Percentiles rank a stretch among this genome's conserved stretches.
These are phyloP conservation scores for Pyrenophora seminiperda DNA, from an alignment of 2,329 filamentous ascomycete genomes.

Conservation along the genomic window DNA sequence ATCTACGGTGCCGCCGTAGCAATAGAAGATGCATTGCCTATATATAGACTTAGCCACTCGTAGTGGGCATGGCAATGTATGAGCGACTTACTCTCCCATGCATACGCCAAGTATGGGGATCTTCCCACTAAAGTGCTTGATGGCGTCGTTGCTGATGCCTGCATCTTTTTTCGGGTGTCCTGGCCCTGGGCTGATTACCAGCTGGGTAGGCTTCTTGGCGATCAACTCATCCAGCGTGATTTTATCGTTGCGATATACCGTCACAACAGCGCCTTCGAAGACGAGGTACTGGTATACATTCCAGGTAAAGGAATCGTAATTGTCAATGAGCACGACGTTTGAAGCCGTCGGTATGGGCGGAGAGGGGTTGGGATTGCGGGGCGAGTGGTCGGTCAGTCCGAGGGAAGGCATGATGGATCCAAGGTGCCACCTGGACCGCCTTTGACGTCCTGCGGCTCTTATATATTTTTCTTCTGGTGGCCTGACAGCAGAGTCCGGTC, in stretches of 20 bases:
- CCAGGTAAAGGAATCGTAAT: slow-evolving; percentile 99
- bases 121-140: slow-evolving; percentile 89
- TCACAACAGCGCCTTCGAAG: slow-evolving; percentile 90
- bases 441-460: neutral
- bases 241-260: slow-evolving; percentile 90
- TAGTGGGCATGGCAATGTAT: neutral
- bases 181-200: slow-evolving; percentile 93
- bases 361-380: slow-evolving; percentile 77
- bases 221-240: slow-evolving; percentile 84
- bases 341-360: slow-evolving; percentile 76
- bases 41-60: slow-evolving; percentile 7
- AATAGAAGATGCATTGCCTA: slow-evolving; percentile 92
- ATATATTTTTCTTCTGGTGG: neutral
- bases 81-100: slow-evolving; percentile 84
- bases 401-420: slow-evolving; percentile 52
- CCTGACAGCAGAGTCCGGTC: too few species aligned
- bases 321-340: slow-evolving; percentile 95
- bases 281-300: slow-evolving; percentile 98
- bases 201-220: slow-evolving; percentile 82
- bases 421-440: too few species aligned
- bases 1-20: slow-evolving; percentile 88
- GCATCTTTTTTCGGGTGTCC: slow-evolving; percentile 92
- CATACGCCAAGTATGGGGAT: slow-evolving; percentile 97
- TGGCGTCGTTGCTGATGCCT: slow-evolving; percentile 89
- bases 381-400: slow-evolving; percentile 77